A percentile compares a stretch with the other conserved stretches of the same genome.
phyloP scores from a whole-genome alignment of 2,329 filamentous ascomycete genomes.

The Fusarium burgessii region DNA sequence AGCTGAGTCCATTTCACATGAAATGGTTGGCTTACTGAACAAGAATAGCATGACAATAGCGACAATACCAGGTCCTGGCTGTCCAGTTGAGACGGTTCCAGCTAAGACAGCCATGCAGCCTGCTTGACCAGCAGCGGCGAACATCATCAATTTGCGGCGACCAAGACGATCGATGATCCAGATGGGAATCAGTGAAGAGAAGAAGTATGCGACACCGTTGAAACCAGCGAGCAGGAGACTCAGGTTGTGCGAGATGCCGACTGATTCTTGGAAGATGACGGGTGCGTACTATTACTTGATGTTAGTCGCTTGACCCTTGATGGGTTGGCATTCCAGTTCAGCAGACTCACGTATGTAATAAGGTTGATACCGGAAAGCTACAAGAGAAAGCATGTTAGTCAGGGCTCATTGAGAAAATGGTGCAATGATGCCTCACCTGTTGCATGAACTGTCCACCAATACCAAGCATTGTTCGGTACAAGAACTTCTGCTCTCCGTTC shows the following conservation, averaged over 20 bases:
- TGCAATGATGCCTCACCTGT: slow-evolving; percentile 22
- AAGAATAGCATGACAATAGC: slow-evolving; percentile 59
- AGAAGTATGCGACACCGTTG: slow-evolving; percentile 56
- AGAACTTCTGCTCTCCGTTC: slow-evolving; percentile 57
- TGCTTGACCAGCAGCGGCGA: slow-evolving; percentile 51
- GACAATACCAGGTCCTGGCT: slow-evolving; percentile 55
- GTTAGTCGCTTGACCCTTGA: too few relatives aligned
- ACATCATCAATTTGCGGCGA: slow-evolving; percentile 70
- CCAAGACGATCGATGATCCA: slow-evolving; percentile 59
- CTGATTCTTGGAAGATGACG: slow-evolving; percentile 58
- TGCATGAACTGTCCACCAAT: slow-evolving; percentile 61
- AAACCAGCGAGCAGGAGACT: slow-evolving; percentile 67
- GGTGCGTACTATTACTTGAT: slow-evolving; percentile 49
- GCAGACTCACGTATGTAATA: slow-evolving; percentile 47
- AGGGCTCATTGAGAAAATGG: rapidly evolving
- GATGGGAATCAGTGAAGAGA: slow-evolving; percentile 47
- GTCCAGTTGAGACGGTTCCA: slow-evolving; percentile 56
- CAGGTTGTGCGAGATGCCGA: slow-evolving; percentile 57
- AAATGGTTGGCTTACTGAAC: slow-evolving; percentile 43
- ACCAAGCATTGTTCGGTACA: slow-evolving; percentile 55
- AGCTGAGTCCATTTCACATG: background rate
- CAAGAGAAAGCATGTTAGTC: background rate
- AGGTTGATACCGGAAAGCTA: slow-evolving; percentile 50
- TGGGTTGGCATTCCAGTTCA: background rate
- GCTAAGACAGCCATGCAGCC: slow-evolving; percentile 61